phyloP scores from a whole-genome alignment of 345 rosid species.

The Boechera retrofracta region DNA sequence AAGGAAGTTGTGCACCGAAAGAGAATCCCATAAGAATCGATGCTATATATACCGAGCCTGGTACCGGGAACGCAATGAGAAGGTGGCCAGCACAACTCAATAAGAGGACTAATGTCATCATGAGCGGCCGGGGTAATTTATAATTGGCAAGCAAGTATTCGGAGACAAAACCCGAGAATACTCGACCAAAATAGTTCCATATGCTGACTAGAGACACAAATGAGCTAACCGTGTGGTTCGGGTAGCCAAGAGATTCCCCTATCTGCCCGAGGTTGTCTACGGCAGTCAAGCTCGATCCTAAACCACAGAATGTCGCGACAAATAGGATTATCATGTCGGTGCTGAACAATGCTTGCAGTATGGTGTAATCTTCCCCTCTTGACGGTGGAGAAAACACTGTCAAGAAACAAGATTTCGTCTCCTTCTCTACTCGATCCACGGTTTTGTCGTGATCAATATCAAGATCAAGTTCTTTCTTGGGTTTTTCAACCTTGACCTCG shows the following conservation, averaged over 20 bases:
- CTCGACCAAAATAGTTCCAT: constrained; percentile 90
- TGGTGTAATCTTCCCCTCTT: constrained; percentile 92
- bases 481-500: constrained; percentile 41
- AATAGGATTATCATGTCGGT: constrained; percentile 71
- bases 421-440: constrained; percentile 23
- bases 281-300: constrained; percentile 82
- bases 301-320: constrained; percentile 68
- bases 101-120: constrained; percentile 74
- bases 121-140: constrained; percentile 71
- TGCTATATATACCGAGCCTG: constrained; percentile 73
- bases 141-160: constrained; percentile 62
- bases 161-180: constrained; percentile 81
- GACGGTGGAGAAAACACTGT: constrained; percentile 59
- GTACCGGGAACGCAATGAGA: constrained; percentile 70
- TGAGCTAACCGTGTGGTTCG: constrained; percentile 57
- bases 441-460: constrained; percentile 27
- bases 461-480: constrained; percentile 37
- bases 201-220: constrained; percentile 86
- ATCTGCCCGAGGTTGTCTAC: constrained; percentile 90
- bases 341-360: constrained; percentile 79
- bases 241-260: constrained; percentile 87
- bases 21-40: constrained; percentile 80
- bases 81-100: constrained; percentile 66
- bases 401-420: constrained; percentile 55
- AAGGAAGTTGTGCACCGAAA: constrained; percentile 77